Conservation (phyloP, 345 rosid species). For the Passiflora organensis region DNA sequence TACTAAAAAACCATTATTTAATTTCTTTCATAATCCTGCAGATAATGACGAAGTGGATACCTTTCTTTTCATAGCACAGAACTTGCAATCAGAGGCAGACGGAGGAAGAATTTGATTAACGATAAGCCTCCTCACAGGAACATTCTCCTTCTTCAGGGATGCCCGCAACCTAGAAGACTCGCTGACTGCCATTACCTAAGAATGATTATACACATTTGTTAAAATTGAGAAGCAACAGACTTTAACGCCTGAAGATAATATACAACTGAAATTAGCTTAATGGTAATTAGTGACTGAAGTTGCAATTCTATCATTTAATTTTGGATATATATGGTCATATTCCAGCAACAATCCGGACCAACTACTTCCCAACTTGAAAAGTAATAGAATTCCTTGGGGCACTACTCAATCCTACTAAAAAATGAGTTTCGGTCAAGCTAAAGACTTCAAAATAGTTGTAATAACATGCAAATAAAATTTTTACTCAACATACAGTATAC, state of each 20-base stretch:
- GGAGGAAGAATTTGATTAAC: conserved; percentile 96
- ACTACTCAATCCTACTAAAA: too few species aligned
- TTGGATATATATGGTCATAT: too few species aligned
- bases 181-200: conserved; percentile 89
- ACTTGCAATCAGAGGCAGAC: conserved; percentile 86
- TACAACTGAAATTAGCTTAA: neutral
- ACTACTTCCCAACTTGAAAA: conserved; percentile 6
- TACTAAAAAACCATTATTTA: too few species aligned
- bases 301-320: neutral
- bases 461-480: neutral
- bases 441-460: neutral
- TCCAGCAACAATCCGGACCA: too few species aligned
- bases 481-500: too few species aligned
- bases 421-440: neutral
- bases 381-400: conserved; percentile 1
- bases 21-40: too few species aligned
- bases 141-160: conserved; percentile 79
- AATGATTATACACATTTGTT: conserved; percentile 5
- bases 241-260: too few species aligned
- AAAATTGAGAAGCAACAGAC: conserved; percentile 5
- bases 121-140: conserved; percentile 82
- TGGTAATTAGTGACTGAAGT: neutral
- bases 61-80: conserved; percentile 95
- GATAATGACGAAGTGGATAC: conserved; percentile 31
- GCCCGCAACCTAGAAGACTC: conserved; percentile 84